Percentiles rank a stretch among this genome's conserved stretches.
phyloP scores from a whole-genome alignment of 148 eudicot species.

The Rhododendron griersonianum region DNA sequence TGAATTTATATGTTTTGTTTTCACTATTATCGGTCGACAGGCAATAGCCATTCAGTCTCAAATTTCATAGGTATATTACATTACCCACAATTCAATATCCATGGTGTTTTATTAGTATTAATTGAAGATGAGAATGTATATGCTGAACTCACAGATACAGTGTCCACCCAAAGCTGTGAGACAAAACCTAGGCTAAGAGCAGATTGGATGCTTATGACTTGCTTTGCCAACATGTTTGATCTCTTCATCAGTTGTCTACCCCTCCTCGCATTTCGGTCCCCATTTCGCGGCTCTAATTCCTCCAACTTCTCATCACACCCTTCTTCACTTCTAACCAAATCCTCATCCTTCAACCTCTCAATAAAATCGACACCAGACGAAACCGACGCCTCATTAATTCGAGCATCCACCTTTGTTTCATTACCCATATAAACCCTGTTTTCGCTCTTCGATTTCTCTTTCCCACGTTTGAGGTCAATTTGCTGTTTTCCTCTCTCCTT shows the following conservation, averaged over 20 bases:
- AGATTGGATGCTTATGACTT: slow-evolving; percentile 61
- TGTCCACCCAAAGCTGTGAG: slow-evolving; percentile 69
- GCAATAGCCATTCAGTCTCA: background rate
- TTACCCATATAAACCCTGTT: background rate
- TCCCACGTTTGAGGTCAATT: slow-evolving; percentile 1
- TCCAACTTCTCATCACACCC: slow-evolving; percentile 17
- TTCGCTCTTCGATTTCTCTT: background rate
- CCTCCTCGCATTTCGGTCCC: slow-evolving; percentile 15
- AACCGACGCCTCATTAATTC: background rate
- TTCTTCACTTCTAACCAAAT: slow-evolving; percentile 22
- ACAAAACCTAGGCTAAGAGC: slow-evolving; percentile 59
- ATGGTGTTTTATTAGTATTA: background rate
- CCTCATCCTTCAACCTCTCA: slow-evolving; percentile 18
- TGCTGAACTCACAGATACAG: slow-evolving; percentile 40
- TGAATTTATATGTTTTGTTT: background rate
- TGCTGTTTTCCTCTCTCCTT: slow-evolving; percentile 19
- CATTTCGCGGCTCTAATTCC: slow-evolving; percentile 15
- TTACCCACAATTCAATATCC: background rate
- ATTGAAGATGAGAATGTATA: background rate
- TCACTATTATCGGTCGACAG: background rate
- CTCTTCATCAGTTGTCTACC: slow-evolving; percentile 45
- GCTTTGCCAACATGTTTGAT: slow-evolving; percentile 62
- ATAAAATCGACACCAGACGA: slow-evolving; percentile 3
- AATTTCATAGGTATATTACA: background rate
- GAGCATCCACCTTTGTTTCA: slow-evolving; percentile 1